phyloP scores from a whole-genome alignment of 2,329 filamentous ascomycete genomes.

The Ceratocystis colombiana region DNA sequence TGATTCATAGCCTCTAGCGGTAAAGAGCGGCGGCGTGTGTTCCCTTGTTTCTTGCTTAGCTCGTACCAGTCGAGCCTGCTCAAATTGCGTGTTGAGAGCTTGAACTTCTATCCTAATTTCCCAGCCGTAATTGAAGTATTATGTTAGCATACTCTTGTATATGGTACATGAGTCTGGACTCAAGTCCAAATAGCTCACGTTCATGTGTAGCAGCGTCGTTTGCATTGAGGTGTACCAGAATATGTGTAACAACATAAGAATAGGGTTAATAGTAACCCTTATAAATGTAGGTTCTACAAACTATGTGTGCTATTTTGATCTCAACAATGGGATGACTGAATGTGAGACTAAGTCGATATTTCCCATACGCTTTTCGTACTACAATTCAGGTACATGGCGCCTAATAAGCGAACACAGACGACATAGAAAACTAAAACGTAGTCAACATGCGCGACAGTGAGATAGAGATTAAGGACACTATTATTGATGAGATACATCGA shows the following conservation, averaged over 20 bases:
- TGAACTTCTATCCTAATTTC: neutral
- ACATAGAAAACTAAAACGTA: too few relatives aligned
- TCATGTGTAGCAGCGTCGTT: neutral
- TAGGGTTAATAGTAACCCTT: neutral
- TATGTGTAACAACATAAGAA: neutral
- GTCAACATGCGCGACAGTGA: too few relatives aligned
- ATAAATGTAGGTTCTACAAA: too few relatives aligned
- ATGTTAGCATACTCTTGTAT: neutral
- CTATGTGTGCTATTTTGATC: too few relatives aligned
- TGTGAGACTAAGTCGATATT: too few relatives aligned
- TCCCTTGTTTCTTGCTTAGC: slow-evolving; percentile 8
- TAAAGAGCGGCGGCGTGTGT: neutral
- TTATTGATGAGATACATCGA: too few relatives aligned
- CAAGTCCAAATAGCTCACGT: neutral
- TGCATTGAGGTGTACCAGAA: neutral
- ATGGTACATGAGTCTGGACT: neutral
- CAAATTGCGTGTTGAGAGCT: neutral
- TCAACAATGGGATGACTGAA: too few relatives aligned
- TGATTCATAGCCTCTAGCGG: neutral
- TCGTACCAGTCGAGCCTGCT: slow-evolving; percentile 21
- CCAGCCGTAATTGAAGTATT: neutral
- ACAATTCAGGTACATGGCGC: too few relatives aligned
- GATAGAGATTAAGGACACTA: too few relatives aligned
- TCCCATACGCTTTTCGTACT: too few relatives aligned
- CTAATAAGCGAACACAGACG: too few relatives aligned